phyloP scores from a whole-genome alignment of 1,284 basidiomycete genomes.

The Ustilago curta region DNA sequence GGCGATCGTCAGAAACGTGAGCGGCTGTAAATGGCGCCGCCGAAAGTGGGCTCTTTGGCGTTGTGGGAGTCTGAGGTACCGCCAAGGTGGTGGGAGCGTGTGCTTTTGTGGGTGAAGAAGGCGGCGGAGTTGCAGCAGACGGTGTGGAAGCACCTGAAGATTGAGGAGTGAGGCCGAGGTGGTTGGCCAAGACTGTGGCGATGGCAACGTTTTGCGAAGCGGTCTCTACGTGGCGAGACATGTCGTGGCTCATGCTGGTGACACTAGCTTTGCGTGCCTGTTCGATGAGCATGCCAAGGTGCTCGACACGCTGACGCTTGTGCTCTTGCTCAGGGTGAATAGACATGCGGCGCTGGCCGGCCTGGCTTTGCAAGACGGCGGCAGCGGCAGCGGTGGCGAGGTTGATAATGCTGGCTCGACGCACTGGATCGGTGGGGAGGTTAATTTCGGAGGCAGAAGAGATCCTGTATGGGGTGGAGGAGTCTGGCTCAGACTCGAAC shows the following conservation, averaged over 20 bases:
- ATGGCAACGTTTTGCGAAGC: constrained; percentile 43
- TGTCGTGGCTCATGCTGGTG: constrained; percentile 28
- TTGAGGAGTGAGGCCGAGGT: constrained; percentile 37
- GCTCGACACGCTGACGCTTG: constrained; percentile 49
- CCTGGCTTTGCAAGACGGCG: constrained; percentile 43
- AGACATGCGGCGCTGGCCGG: constrained; percentile 34
- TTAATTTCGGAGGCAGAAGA: constrained; percentile 36
- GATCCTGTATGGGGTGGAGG: constrained; percentile 14
- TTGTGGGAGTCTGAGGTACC: constrained; percentile 22
- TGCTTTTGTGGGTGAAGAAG: constrained; percentile 28
- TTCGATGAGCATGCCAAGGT: constrained; percentile 45
- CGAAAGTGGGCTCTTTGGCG: constrained; percentile 34
- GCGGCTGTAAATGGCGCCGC: constrained; percentile 25
- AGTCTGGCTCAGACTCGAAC: constrained; percentile 23
- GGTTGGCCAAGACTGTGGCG: constrained; percentile 33
- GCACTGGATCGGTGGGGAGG: constrained; percentile 34
- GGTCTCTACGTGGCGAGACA: constrained; percentile 24
- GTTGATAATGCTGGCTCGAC: constrained; percentile 52
- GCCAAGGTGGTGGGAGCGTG: constrained; percentile 17
- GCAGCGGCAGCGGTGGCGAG: constrained; percentile 47
- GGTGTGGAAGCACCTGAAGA: constrained; percentile 28
- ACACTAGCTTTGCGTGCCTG: constrained; percentile 47
- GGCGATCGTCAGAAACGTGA: not conserved
- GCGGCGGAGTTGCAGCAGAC: constrained; percentile 17
- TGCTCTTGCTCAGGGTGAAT: constrained; percentile 34